Conservation (phyloP, 441 rosid species). For the Erodium texanum region DNA sequence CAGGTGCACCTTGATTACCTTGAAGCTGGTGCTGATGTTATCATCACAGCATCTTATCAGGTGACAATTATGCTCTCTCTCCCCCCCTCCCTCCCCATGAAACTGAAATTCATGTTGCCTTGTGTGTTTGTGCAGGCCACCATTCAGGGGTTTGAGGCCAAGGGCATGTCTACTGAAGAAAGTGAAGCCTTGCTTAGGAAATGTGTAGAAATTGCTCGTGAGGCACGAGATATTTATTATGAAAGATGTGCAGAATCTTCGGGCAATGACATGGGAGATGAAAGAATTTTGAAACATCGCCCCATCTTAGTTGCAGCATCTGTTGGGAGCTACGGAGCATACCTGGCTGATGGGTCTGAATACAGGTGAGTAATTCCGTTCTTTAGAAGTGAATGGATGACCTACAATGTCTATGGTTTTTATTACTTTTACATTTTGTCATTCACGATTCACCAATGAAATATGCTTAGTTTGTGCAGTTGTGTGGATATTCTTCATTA, state of each 20-base stretch:
- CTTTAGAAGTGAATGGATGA: slow-evolving; percentile 3
- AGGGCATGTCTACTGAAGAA: slow-evolving; percentile 55
- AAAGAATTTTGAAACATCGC: slow-evolving; percentile 39
- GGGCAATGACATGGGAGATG: slow-evolving; percentile 20
- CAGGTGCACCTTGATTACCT: slow-evolving; percentile 91
- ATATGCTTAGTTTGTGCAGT: not conserved
- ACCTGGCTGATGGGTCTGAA: slow-evolving; percentile 91
- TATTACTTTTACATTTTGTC: not conserved
- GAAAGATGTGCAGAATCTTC: slow-evolving; percentile 35
- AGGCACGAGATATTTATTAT: slow-evolving; percentile 48
- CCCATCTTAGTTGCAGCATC: slow-evolving; percentile 78
- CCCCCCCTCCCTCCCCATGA: slow-evolving; percentile 6
- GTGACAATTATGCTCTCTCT: slow-evolving; percentile 21
- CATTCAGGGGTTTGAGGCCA: slow-evolving; percentile 74
- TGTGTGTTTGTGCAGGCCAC: slow-evolving; percentile 46
- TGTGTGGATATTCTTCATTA: not conserved
- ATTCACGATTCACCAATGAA: not conserved
- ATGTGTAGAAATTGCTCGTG: slow-evolving; percentile 69
- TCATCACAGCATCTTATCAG: slow-evolving; percentile 77
- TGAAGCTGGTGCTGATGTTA: slow-evolving; percentile 90
- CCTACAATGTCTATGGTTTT: not conserved
- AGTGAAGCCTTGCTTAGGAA: slow-evolving; percentile 57
- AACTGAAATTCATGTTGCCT: slow-evolving; percentile 7
- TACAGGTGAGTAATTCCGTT: slow-evolving; percentile 44
- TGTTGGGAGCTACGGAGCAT: slow-evolving; percentile 90